Percentiles rank a stretch among this genome's conserved stretches.
Evolutionary conservation across 257 asterid species (phyloP).

Genomic region (Linderniella brevidens): DNA sequence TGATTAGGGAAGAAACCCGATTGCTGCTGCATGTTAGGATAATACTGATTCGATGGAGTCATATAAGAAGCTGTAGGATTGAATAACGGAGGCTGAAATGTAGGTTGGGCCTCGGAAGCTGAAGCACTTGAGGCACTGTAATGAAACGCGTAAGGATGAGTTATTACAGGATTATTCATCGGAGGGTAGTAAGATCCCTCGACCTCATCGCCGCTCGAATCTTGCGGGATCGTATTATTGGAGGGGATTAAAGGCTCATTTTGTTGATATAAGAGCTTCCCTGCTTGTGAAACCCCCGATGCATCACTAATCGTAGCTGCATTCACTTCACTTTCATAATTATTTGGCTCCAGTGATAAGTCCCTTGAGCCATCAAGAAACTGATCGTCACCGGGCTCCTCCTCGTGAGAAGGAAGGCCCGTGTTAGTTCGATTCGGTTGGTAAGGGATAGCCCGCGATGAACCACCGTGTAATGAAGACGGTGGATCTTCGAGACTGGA

Average conservation of each 20-base stretch:
- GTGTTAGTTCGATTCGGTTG: constrained; percentile 9
- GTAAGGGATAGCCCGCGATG: too few species aligned
- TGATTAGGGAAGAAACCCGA: constrained; percentile 17
- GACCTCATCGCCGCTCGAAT: not conserved
- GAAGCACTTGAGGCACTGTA: constrained; percentile 15
- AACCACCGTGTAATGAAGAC: too few species aligned
- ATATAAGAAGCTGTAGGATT: constrained; percentile 13
- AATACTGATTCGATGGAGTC: constrained; percentile 14
- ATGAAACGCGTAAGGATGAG: constrained; percentile 14
- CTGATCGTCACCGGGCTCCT: constrained; percentile 24
- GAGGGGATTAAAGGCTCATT: too few species aligned
- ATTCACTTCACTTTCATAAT: constrained; percentile 1
- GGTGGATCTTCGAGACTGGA: constrained; percentile 2
- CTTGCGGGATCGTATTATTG: too few species aligned
- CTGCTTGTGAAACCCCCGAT: too few species aligned
- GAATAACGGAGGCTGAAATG: constrained; percentile 14
- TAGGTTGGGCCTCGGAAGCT: constrained; percentile 16
- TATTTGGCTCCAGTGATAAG: constrained; percentile 2
- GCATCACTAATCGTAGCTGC: not conserved
- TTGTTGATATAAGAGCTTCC: too few species aligned
- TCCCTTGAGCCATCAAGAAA: constrained; percentile 12
- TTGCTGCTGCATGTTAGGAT: constrained; percentile 18
- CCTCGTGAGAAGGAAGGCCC: constrained; percentile 24
- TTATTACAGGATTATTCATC: constrained; percentile 10
- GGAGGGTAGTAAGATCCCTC: constrained; percentile 13